Evolutionary conservation across 768 basidiomycete genomes (phyloP).

Genomic region (Lanmaoa pseudosensibilis): DNA sequence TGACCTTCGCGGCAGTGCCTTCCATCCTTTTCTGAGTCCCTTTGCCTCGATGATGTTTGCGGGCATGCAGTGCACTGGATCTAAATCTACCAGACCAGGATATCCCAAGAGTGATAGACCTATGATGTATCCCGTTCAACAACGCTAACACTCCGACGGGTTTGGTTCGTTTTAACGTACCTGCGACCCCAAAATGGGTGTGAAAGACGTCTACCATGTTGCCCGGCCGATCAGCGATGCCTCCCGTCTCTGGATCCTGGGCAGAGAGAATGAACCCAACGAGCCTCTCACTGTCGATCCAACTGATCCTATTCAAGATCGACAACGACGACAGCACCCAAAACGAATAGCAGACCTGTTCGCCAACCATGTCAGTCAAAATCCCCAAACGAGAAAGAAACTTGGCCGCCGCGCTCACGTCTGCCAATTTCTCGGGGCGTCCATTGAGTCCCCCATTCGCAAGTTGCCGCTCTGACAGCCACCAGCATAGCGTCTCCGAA

Average conservation of each 20-base stretch:
- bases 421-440: constrained; percentile 95
- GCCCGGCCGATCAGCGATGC: constrained; percentile 91
- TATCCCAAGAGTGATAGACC: constrained; percentile 89
- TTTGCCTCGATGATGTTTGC: constrained; percentile 63
- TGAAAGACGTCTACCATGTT: constrained; percentile 98
- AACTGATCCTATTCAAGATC: constrained; percentile 76
- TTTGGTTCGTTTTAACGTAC: constrained; percentile 34
- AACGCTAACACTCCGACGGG: not conserved
- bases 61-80: constrained; percentile 98
- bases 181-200: constrained; percentile 89
- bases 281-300: constrained; percentile 86
- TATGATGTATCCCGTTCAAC: constrained; percentile 3
- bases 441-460: constrained; percentile 95
- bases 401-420: constrained; percentile 55
- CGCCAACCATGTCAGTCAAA: not conserved
- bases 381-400: not conserved
- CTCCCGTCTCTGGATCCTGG: constrained; percentile 87
- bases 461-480: constrained; percentile 91
- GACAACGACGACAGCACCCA: constrained; percentile 92
- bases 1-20: constrained; percentile 30
- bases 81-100: constrained; percentile 78
- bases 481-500: constrained; percentile 79
- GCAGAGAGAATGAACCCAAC: constrained; percentile 82
- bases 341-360: constrained; percentile 88
- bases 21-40: constrained; percentile 61